Percentiles rank a stretch among this genome's conserved stretches.
These are phyloP conservation scores for Cicer judaicum DNA, from an alignment of 306 rosid species.

Conservation along the genomic window DNA sequence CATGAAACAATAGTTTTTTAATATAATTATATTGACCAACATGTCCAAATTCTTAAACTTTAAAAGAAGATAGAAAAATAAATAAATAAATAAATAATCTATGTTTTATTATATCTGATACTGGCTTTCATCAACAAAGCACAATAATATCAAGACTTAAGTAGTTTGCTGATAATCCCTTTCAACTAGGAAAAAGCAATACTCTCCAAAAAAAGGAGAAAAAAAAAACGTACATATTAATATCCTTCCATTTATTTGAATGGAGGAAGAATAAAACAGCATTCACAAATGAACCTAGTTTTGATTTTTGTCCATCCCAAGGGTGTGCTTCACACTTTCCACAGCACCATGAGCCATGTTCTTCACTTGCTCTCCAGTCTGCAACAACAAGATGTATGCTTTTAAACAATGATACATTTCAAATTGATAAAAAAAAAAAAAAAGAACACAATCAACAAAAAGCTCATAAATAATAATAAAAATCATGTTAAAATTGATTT, in stretches of 20 bases:
- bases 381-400: constrained; percentile 16
- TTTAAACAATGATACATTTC: background rate
- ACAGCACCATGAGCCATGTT: constrained; percentile 68
- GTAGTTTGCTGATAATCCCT: constrained; percentile 47
- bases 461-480: background rate
- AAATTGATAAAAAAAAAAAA: no score
- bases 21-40: no score
- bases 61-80: background rate
- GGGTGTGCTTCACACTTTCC: constrained; percentile 65
- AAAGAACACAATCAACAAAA: background rate
- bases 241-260: constrained; percentile 37
- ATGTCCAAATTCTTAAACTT: background rate
- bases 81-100: background rate
- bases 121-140: constrained; percentile 19
- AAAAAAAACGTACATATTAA: constrained; percentile 31
- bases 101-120: constrained; percentile 40
- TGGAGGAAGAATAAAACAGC: constrained; percentile 22
- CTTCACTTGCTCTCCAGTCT: constrained; percentile 71
- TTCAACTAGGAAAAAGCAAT: constrained; percentile 43
- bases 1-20: no score
- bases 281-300: constrained; percentile 13
- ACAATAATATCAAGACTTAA: background rate
- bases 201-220: constrained; percentile 3
- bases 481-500: no score
- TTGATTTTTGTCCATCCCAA: constrained; percentile 56